phyloP scores from a whole-genome alignment of 129 eudicot species.

The Chrysanthemum lavandulifolium region DNA sequence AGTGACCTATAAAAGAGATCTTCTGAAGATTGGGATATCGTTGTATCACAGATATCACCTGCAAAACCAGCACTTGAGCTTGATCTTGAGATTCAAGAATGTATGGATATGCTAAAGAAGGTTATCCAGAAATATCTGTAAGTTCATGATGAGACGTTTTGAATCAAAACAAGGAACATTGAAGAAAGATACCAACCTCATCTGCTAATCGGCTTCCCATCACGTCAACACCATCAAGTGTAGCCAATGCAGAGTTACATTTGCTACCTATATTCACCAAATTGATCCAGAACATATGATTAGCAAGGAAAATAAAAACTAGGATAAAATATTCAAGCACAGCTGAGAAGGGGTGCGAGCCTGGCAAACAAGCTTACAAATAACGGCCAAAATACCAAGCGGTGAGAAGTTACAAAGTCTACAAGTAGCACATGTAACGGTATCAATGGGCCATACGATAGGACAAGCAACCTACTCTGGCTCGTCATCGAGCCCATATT shows the following conservation, averaged over 20 bases:
- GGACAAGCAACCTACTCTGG: no score
- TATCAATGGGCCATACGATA: no score
- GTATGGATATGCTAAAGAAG: not conserved
- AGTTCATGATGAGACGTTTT: not conserved
- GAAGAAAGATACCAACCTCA: slow-evolving; percentile 52
- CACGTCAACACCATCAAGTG: slow-evolving; percentile 91
- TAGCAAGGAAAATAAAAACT: not conserved
- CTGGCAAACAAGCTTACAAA: not conserved
- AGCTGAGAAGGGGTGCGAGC: not conserved
- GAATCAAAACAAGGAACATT: not conserved
- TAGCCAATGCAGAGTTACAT: slow-evolving; percentile 63
- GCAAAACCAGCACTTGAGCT: slow-evolving; percentile 20
- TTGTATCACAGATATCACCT: slow-evolving; percentile 75
- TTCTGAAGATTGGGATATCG: slow-evolving; percentile 63
- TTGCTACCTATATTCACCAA: slow-evolving; percentile 62
- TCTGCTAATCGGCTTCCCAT: slow-evolving; percentile 95
- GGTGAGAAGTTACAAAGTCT: no score
- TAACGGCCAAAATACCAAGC: not conserved
- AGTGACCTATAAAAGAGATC: slow-evolving; percentile 90
- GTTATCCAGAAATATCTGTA: not conserved
- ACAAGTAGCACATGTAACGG: no score
- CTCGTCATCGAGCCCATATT: no score
- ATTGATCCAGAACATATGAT: slow-evolving; percentile 9
- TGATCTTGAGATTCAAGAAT: slow-evolving; percentile 19
- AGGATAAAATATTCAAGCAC: not conserved